phyloP scores from a whole-genome alignment of 73 alveolate species.

The Paramecium caudatum region DNA sequence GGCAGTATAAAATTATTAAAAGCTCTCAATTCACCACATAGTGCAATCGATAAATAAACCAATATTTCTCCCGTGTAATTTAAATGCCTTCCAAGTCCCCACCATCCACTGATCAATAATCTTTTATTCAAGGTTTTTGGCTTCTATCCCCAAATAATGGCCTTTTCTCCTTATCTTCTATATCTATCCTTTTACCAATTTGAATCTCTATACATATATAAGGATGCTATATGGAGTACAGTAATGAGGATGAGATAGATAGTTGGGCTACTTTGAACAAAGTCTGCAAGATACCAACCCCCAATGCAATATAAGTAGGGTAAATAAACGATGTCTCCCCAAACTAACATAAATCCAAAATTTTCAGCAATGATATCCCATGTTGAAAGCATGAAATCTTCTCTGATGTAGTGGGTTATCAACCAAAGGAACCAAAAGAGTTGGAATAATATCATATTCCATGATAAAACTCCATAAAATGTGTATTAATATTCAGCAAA shows the following conservation, averaged over 20 bases:
- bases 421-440: slow-evolving; percentile 59
- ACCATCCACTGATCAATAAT: slow-evolving; percentile 71
- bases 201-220: slow-evolving; percentile 64
- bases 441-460: slow-evolving; percentile 53
- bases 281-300: slow-evolving; percentile 70
- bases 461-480: slow-evolving; percentile 14
- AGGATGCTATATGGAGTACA: slow-evolving; percentile 1
- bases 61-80: slow-evolving; percentile 75
- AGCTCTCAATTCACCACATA: slow-evolving; percentile 50
- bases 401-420: slow-evolving; percentile 70
- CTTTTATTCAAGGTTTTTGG: slow-evolving; percentile 9
- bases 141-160: slow-evolving; percentile 60
- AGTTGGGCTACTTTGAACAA: background rate
- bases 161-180: slow-evolving; percentile 65
- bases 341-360: slow-evolving; percentile 75
- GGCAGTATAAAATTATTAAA: slow-evolving; percentile 54
- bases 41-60: slow-evolving; percentile 62
- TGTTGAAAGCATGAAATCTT: slow-evolving; percentile 73
- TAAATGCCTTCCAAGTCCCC: slow-evolving; percentile 76
- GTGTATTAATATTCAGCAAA: slow-evolving; percentile 72
- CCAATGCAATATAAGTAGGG: slow-evolving; percentile 67
- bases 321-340: slow-evolving; percentile 73
- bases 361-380: slow-evolving; percentile 76
- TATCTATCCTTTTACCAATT: slow-evolving; percentile 72
- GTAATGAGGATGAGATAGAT: background rate